phyloP scores from a whole-genome alignment of 208 protist species.

The Wallacemonas collosoma region DNA sequence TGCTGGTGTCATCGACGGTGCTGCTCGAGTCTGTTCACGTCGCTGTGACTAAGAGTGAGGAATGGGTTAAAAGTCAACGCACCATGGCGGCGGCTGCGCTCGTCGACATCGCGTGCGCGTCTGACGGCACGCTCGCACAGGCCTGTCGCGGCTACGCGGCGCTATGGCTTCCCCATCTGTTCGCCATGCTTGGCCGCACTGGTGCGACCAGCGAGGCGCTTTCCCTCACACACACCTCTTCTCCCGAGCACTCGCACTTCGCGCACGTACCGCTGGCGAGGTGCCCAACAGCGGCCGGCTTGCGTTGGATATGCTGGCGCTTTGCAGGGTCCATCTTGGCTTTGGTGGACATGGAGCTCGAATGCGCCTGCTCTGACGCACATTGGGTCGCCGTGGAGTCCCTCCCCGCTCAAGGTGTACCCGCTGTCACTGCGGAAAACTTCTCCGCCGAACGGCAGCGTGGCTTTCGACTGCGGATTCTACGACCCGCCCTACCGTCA shows the following conservation, averaged over 20 bases:
- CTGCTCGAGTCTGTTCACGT: conserved; percentile 21
- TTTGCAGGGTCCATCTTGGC: conserved; percentile 15
- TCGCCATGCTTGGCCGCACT: conserved; percentile 19
- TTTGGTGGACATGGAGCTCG: conserved; percentile 8
- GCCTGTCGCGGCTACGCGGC: conserved; percentile 29
- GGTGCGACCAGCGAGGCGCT: background rate
- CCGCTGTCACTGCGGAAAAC: conserved; percentile 2
- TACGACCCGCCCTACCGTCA: background rate
- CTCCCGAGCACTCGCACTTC: background rate
- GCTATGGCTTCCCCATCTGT: conserved; percentile 32
- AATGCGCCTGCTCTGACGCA: background rate
- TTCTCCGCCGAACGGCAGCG: background rate
- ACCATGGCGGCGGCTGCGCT: background rate
- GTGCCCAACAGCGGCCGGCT: background rate
- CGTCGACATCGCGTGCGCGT: background rate
- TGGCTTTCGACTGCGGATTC: background rate
- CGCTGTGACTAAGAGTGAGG: background rate
- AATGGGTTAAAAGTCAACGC: conserved; percentile 4
- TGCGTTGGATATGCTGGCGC: conserved; percentile 24
- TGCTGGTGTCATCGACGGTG: conserved; percentile 52
- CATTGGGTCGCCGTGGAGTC: background rate
- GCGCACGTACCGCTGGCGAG: background rate
- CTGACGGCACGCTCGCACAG: conserved; percentile 9
- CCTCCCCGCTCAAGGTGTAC: background rate
- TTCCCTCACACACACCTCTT: background rate